A percentile compares a stretch with the other conserved stretches of the same genome.
Conservation (phyloP, 2,329 filamentous ascomycete species). For the Exophiala viscosa region DNA sequence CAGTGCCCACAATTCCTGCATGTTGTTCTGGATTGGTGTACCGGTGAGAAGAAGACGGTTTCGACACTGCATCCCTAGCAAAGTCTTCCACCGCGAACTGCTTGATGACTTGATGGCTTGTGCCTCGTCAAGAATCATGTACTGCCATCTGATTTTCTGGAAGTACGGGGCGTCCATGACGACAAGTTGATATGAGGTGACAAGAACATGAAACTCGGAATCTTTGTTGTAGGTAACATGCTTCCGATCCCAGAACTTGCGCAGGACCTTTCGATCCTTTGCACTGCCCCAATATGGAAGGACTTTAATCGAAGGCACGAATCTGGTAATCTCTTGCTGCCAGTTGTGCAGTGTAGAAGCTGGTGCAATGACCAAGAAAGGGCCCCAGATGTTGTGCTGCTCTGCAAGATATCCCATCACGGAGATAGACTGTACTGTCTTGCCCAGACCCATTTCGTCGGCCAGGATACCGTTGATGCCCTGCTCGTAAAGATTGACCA, state of each 20-base stretch:
- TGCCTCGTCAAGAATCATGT: conserved; percentile 98
- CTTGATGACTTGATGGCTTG: conserved; percentile 98
- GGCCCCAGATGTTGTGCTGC: conserved; percentile 96
- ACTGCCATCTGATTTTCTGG: conserved; percentile 99
- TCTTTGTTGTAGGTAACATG: conserved; percentile 93
- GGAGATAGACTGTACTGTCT: conserved; percentile 97
- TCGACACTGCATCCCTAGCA: conserved; percentile 90
- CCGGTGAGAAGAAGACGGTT: conserved; percentile 91
- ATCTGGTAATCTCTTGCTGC: conserved; percentile 96
- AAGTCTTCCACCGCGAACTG: conserved; percentile 93
- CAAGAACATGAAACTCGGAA: conserved; percentile 89
- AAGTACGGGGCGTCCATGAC: conserved; percentile 96
- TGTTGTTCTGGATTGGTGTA: conserved; percentile 99
- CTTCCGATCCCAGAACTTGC: conserved; percentile 99
- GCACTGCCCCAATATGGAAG: conserved; percentile 96
- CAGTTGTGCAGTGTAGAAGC: conserved; percentile 97
- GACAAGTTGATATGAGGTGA: conserved; percentile 96
- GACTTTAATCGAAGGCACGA: conserved; percentile 91
- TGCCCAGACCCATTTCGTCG: conserved; percentile 99
- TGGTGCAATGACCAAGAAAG: conserved; percentile 92
- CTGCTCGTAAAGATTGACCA: conserved; percentile 97
- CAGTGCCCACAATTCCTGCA: conserved; percentile 97
- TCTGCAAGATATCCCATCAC: conserved; percentile 99
- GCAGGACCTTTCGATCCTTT: conserved; percentile 87
- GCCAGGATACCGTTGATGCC: conserved; percentile 99